Conservation (phyloP, 2,329 filamentous ascomycete species). For the Fusarium sp. region DNA sequence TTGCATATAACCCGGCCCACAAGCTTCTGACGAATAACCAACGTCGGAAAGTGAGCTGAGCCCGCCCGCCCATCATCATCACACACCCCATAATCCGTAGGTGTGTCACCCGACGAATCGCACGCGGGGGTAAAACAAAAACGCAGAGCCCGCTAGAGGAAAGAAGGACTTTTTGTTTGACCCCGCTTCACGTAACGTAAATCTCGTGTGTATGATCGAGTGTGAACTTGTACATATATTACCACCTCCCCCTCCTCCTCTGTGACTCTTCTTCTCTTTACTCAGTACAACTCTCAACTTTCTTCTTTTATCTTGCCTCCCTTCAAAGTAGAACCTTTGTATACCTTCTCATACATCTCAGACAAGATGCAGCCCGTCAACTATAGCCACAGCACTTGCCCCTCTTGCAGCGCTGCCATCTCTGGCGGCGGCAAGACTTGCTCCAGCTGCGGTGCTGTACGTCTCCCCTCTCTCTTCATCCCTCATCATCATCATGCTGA, state of each 20-base stretch:
- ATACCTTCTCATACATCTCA: constrained; percentile 3
- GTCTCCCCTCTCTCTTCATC: constrained; percentile 40
- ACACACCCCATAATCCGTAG: neutral
- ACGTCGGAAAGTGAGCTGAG: neutral
- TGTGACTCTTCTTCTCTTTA: neutral
- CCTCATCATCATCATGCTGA: constrained; percentile 7
- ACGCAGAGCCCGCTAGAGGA: constrained; percentile 28
- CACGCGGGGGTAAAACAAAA: constrained; percentile 40
- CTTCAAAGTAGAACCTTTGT: constrained; percentile 28
- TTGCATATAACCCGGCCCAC: neutral
- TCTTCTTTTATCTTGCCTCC: neutral
- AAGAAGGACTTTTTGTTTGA: neutral
- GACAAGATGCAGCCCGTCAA: constrained; percentile 52
- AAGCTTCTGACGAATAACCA: neutral
- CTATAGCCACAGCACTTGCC: constrained; percentile 59
- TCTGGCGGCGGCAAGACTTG: constrained; percentile 64
- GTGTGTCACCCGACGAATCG: constrained; percentile 31
- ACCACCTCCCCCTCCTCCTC: neutral
- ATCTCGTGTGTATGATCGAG: constrained; percentile 20
- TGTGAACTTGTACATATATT: neutral
- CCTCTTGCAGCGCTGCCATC: constrained; percentile 66
- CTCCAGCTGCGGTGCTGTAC: constrained; percentile 67
- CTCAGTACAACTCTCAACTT: neutral
- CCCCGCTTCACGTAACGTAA: constrained; percentile 36
- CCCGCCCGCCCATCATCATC: neutral